Percentiles rank a stretch among this genome's conserved stretches.
phyloP scores from a whole-genome alignment of 1,139 yeast species.

The Geotrichum restrictum region DNA sequence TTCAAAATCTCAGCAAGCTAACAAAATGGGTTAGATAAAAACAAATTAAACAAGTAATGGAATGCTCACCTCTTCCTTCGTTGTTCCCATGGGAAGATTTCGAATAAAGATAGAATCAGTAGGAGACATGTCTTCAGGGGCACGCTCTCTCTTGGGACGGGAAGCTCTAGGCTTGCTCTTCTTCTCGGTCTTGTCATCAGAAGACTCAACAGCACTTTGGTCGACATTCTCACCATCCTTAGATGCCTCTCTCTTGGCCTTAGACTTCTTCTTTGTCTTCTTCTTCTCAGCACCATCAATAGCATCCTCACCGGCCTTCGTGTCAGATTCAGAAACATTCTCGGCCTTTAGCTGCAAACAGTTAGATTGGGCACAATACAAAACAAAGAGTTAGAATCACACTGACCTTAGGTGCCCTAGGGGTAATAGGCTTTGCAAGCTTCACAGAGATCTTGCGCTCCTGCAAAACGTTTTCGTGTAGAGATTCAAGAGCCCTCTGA shows the following conservation, averaged over 20 bases:
- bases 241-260: slow-evolving; percentile 1
- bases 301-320: neutral
- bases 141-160: slow-evolving; percentile 22
- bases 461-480: slow-evolving; percentile 47
- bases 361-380: neutral
- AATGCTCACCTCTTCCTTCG: slow-evolving; percentile 29
- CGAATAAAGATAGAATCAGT: slow-evolving; percentile 50
- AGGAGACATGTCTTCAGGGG: slow-evolving; percentile 24
- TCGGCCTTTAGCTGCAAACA: neutral
- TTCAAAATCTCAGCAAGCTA: slow-evolving; percentile 29
- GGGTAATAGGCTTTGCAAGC: slow-evolving; percentile 42
- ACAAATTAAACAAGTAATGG: neutral
- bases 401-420: slow-evolving; percentile 10
- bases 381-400: neutral
- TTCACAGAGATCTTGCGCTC: slow-evolving; percentile 51
- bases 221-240: neutral
- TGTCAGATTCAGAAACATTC: neutral
- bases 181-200: slow-evolving; percentile 3
- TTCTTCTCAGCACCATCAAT: slow-evolving; percentile 1
- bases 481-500: slow-evolving; percentile 44
- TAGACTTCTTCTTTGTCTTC: slow-evolving; percentile 5
- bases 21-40: neutral
- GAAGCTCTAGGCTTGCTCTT: slow-evolving; percentile 8
- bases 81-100: slow-evolving; percentile 42
- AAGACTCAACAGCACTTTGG: neutral